Evolutionary conservation across 805 yeast genomes (phyloP), one percentile per base, ranked within the genome.

Genomic region (Starmerella apis): DNA sequence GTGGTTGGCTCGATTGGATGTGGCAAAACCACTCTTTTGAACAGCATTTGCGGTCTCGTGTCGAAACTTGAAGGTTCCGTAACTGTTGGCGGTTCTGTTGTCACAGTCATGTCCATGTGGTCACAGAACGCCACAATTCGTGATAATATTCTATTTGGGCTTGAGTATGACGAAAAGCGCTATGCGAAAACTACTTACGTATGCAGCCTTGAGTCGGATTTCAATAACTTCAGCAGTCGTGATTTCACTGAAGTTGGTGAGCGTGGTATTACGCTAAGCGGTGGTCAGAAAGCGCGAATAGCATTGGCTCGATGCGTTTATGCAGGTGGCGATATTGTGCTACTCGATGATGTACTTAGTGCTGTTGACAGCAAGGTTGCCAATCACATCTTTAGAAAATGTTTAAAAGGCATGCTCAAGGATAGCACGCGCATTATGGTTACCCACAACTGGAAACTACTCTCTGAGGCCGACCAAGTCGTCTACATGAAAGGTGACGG

Each of bases 291-390:
- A 68, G 92, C 94, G 0, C 76, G 95, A 63, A 79, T 86, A 54
- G 80, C 79, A 59, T 69, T 86, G 47, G 95, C 95, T 1, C 74
- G 95, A 58, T 83, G 92, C 2, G 86, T 82, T 1, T 86, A 86
- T 59, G 75, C 78, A 19, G 72, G 76, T 35, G 71, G 75, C 18
- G 86, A 83, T 54, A 76, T 83, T 35, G 68, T 83, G 13, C 64
- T 86, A 43, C 67, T 86, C 49, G 95, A 86, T 62, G 95, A 86
- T 63, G 87, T 85, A 8, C 69, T 86, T 52, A 79, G 86, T 69
- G 95, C 95, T 2, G 94, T 86, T 14, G 95, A 86, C 67, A 84
- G 94, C 10, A 77, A 83, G 59, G 94, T 86, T 22, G 92, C 94
- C 14, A 77, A 76, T 48, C 84, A 80, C 57, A 82, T 86, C 46